These are phyloP conservation scores for Penicillium paneum DNA, from an alignment of 2,329 filamentous ascomycete species.

Conservation along the genomic window DNA sequence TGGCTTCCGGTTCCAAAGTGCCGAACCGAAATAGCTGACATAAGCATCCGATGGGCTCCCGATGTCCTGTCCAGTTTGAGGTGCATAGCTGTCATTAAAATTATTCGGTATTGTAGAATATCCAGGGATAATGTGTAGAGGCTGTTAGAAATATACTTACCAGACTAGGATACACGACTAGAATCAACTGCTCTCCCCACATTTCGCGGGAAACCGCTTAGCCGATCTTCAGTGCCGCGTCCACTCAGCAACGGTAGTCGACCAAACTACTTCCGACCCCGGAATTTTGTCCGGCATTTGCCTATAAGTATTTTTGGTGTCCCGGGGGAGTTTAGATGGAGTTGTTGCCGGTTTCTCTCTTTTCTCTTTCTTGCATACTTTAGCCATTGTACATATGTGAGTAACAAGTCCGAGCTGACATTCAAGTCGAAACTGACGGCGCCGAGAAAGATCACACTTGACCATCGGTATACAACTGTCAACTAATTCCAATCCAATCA, in stretches of 20 bases:
- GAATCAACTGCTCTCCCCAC: slow-evolving; percentile 16
- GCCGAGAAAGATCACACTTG: neutral
- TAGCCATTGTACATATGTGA: slow-evolving; percentile 3
- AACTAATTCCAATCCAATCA: slow-evolving; percentile 4
- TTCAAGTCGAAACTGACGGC: neutral
- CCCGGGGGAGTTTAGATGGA: neutral
- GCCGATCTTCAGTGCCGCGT: slow-evolving; percentile 36
- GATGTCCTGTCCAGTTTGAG: neutral
- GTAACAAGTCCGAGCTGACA: neutral
- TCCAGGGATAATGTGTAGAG: neutral
- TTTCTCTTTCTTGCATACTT: neutral
- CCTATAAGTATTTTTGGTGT: slow-evolving; percentile 26
- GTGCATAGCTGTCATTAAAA: no score
- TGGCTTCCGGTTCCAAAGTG: neutral
- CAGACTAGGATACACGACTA: neutral
- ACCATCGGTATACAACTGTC: slow-evolving; percentile 7
- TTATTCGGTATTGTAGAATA: neutral
- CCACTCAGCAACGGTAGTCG: slow-evolving; percentile 17
- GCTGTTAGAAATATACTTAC: no score
- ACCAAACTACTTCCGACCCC: slow-evolving; percentile 27
- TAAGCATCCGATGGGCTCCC: neutral
- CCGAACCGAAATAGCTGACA: slow-evolving; percentile 5
- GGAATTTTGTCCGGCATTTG: slow-evolving; percentile 43
- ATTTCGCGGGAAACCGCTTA: slow-evolving; percentile 36
- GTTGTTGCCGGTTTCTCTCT: slow-evolving; percentile 9